These are phyloP conservation scores for Jimgerdemannia lactiflua DNA, from an alignment of 192 early-diverging fungal species.

Conservation along the genomic window DNA sequence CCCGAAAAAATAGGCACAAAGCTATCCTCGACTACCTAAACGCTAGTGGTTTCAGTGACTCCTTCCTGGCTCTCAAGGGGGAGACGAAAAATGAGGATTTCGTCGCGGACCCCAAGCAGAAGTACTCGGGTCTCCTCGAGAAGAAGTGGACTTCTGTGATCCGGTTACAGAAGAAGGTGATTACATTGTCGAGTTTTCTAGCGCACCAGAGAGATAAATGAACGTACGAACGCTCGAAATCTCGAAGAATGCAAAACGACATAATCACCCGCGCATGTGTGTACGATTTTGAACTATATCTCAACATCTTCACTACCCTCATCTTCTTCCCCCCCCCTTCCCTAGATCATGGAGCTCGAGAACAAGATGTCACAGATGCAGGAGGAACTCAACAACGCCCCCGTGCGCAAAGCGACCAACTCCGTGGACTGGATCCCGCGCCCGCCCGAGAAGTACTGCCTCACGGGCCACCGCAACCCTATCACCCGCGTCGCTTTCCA, in stretches of 20 bases:
- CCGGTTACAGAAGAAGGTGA: conserved; percentile 86
- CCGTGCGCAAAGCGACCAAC: conserved; percentile 46
- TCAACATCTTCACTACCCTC: too few relatives aligned
- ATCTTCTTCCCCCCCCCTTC: neutral
- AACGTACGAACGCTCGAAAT: neutral
- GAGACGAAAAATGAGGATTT: conserved; percentile 77
- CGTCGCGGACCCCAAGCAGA: conserved; percentile 70
- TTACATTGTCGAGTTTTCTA: conserved; percentile 14
- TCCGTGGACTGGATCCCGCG: conserved; percentile 81
- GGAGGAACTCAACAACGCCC: conserved; percentile 65
- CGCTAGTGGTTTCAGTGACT: conserved; percentile 64
- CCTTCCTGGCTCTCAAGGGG: conserved; percentile 62
- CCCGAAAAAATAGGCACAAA: conserved; percentile 45
- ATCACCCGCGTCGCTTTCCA: conserved; percentile 85
- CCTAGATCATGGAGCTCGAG: conserved; percentile 91
- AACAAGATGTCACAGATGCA: conserved; percentile 73
- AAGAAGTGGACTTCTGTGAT: conserved; percentile 98
- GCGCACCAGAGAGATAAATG: neutral
- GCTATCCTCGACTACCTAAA: conserved; percentile 90
- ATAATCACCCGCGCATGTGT: too few relatives aligned
- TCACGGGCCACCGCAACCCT: conserved; percentile 79
- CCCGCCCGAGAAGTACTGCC: conserved; percentile 67
- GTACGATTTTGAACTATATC: too few relatives aligned
- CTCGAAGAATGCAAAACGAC: too few relatives aligned
- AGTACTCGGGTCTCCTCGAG: conserved; percentile 76